These are phyloP conservation scores for Pontederia crassipes DNA, from an alignment of 176 grass and related monocot species.

Conservation along the genomic window DNA sequence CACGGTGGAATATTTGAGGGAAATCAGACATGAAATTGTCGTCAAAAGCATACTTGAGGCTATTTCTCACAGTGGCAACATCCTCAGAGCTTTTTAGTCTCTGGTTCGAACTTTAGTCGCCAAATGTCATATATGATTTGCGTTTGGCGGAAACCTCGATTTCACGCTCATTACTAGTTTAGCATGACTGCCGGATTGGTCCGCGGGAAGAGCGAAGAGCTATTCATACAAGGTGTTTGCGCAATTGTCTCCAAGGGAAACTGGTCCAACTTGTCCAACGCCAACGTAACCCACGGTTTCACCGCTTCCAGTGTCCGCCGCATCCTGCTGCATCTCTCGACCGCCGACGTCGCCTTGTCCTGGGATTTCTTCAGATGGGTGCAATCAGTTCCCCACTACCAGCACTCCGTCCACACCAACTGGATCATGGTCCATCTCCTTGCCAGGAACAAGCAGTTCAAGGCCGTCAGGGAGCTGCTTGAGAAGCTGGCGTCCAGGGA, in stretches of 20 bases:
- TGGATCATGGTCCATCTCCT: slow-evolving; percentile 45
- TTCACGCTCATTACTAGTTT: no score
- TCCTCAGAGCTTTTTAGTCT: no score
- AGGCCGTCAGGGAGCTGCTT: slow-evolving; percentile 21
- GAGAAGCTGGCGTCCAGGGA: slow-evolving; percentile 34
- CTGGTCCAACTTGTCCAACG: slow-evolving; percentile 18
- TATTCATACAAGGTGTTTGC: slow-evolving; percentile 40
- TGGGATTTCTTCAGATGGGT: slow-evolving; percentile 39
- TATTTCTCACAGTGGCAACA: no score
- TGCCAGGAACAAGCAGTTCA: slow-evolving; percentile 14
- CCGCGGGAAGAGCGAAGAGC: slow-evolving; percentile 10
- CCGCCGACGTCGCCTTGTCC: slow-evolving; percentile 18
- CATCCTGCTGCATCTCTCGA: slow-evolving; percentile 27
- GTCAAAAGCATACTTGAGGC: no score
- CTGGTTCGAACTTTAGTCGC: no score
- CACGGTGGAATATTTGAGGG: no score
- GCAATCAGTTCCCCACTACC: slow-evolving; percentile 30
- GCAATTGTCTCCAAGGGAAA: slow-evolving; percentile 34
- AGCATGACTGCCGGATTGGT: neutral
- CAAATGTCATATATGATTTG: no score
- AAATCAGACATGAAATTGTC: no score
- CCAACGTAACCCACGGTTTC: slow-evolving; percentile 12
- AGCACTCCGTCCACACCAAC: slow-evolving; percentile 33
- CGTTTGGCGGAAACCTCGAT: no score
- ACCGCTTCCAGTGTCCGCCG: slow-evolving; percentile 12